Base-by-base conservation (phyloP, 179 eudicot genomes). In the Monotropa hypopitys region DNA sequence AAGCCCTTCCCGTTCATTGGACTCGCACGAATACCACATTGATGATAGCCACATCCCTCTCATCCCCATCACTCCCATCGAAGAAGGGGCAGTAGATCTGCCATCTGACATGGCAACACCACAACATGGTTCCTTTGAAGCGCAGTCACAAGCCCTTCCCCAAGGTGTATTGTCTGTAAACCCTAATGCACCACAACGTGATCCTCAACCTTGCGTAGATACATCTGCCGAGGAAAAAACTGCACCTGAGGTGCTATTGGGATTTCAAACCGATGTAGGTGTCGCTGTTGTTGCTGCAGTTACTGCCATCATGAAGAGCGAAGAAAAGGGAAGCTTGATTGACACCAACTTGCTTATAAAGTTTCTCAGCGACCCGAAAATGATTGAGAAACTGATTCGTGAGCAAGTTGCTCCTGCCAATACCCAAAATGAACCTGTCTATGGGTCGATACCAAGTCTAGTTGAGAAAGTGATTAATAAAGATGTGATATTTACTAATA, bases 271-370 rank as follows among this genome's bases (percentile, higher is more conserved):
- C 40, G 88, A 87, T 53, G 67, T 82, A 61, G 80, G 78, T 59
- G 88, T 84, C 61, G 88, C 88, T 28, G 87, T 89, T 70, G 82
- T 82, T 51, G 87, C 88, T 81, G 90, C 84, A 40, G 76, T 84
- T 8, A 81, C 88, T 61, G 88, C 88, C 53, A 57, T 83, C 16
- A 38, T 82, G 81, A 80, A 84, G 76, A 77, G 81, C 77, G 72
- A 76, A 26, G 92, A 89, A 68, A 77, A 74, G 18, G 88, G 80
- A 68, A 84, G 82, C 84, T 47, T 79, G 81, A 78, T 91, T 46
- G 96, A 91, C 77, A 78, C 84, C 5, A 78, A 86, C 71, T 76
- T 88, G 72, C 86, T 91, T 54, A 75, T 88, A 51, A 80, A 86
- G 50, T 75, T 87, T 54, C 85, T 89, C n/a, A 81, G 76, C 3